Base-by-base conservation (phyloP, 768 basidiomycete genomes). In the Mycena albidolilacea region DNA sequence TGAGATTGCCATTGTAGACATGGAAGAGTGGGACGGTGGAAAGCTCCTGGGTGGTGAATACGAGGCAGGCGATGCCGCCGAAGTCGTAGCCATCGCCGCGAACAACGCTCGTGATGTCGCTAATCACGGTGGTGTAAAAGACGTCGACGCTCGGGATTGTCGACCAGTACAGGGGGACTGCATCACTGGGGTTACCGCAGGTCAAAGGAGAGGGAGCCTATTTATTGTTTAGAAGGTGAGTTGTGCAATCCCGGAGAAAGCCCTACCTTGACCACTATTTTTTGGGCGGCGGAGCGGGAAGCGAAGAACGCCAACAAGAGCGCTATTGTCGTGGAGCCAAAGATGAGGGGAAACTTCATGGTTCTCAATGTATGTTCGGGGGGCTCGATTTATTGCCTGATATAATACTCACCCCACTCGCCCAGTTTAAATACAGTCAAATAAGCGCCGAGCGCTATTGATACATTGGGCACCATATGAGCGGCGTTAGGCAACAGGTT, bases 381-480 rank as follows among this genome's bases (percentile, higher is more conserved):
- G 97, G 98, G 79, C 87, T 98, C 35, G 78, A 98, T 35, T 88
- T 88, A 57, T 98, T 97, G 97, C 84, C 97, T 76, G 98, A 99
- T 83, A 94, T 15, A 10, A n/a, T n/a, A n/a, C n/a, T n/a, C n/a
- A 7, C 97, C 52, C 90, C 98, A 30, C 89, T 98, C 58, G 10
- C 58, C 0, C 92, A 95, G 81, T 85, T 95, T 77, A 93, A 92
- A 85, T 95, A 97, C 84, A 95, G 93, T 14, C 97, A 97, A 83
- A 84, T 98, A 74, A 95, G 0, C 97, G 97, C 58, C 95, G 90
- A 5, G 96, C 95, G 11, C 44, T 46, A 15, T 46, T 46, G 7
- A 15, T 46, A 10, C 44, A 46, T 46, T 15, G 44, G 41, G n/a
- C n/a, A n/a, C n/a, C n/a, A n/a, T n/a, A n/a, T n/a, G n/a, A n/a